Percentiles rank a stretch among this genome's conserved stretches.
Conservation (phyloP, 345 rosid species). For the Aegle marmelos region DNA sequence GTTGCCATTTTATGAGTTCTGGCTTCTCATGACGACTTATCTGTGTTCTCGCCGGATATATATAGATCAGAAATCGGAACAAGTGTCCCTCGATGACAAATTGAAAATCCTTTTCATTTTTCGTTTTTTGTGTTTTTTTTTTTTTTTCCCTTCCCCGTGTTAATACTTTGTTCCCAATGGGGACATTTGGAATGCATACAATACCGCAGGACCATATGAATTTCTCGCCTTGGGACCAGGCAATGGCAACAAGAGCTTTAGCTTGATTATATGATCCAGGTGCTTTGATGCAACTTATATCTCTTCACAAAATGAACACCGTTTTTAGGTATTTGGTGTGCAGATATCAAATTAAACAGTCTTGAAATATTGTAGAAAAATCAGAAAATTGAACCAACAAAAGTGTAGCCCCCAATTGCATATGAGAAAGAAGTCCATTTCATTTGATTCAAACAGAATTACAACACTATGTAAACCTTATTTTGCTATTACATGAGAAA, state of each 20-base stretch:
- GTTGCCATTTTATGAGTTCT: background rate
- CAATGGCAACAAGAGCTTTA: background rate
- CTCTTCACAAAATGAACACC: background rate
- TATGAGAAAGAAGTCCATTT: background rate
- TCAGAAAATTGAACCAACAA: background rate
- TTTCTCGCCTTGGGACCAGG: background rate
- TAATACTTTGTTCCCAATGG: background rate
- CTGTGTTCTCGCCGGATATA: background rate
- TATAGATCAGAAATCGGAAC: conserved; percentile 10
- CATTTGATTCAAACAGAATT: conserved; percentile 9
- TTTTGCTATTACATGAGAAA: conserved; percentile 10
- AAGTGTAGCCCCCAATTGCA: background rate
- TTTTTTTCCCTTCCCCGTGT: background rate
- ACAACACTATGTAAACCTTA: conserved; percentile 4
- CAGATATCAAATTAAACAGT: background rate
- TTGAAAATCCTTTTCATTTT: background rate
- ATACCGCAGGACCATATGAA: background rate
- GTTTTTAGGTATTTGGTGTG: too few species aligned
- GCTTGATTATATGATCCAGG: too few species aligned
- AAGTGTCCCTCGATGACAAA: too few species aligned
- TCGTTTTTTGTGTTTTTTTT: background rate
- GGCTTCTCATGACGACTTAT: conserved; percentile 1
- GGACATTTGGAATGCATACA: background rate
- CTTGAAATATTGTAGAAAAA: background rate
- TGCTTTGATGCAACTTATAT: background rate